Base-by-base conservation (phyloP, 2,329 filamentous ascomycete species). In the Paecilomyces dactylethromorphus region DNA sequence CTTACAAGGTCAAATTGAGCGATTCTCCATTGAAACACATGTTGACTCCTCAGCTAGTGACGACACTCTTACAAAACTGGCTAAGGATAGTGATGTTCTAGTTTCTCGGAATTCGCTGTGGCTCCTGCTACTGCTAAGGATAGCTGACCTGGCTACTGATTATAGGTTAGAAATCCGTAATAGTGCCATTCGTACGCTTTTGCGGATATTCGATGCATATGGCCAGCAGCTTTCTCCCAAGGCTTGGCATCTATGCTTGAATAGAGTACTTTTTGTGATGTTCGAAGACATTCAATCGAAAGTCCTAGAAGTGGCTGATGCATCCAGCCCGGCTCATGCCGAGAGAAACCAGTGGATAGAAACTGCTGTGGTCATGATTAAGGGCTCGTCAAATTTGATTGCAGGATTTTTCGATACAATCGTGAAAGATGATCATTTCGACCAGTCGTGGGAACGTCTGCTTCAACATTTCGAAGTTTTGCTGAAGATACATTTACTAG, bases 171-270 rank as follows among this genome's bases (percentile, higher is more conserved):
- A 79, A 62, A 71, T 66, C 18, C 69, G 76, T 54, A 78, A 78
- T 81, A 85, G 85, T 61, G 91, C 92, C 1, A 90, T 97, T 22
- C 93, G 97, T 71, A 97, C 93, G 0, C 78, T 97, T 3, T 82
- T 97, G 58, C 85, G 92, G 53, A 96, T 97, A 21, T 92, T 97
- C 62, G 92, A 96, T 71, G 92, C 91, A 1, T 95, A 95, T 63
- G 91, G 91, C 11, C 89, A 92, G 64, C 87, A 89, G 56, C 80
- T 97, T 3, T 87, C 84, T 49, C 82, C 90, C 0, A 85, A 89
- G 67, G 87, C 90, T 0, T 97, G 92, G 92, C 87, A 88, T 54
- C 82, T 93, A 29, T 94, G 92, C 65, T 83, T 96, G 58, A 87
- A 89, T 60, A 86, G 84, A 6, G 89, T 97, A 6, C 81, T 96